Conservation (phyloP, 257 asterid genomes). For the Datura wrightii region DNA sequence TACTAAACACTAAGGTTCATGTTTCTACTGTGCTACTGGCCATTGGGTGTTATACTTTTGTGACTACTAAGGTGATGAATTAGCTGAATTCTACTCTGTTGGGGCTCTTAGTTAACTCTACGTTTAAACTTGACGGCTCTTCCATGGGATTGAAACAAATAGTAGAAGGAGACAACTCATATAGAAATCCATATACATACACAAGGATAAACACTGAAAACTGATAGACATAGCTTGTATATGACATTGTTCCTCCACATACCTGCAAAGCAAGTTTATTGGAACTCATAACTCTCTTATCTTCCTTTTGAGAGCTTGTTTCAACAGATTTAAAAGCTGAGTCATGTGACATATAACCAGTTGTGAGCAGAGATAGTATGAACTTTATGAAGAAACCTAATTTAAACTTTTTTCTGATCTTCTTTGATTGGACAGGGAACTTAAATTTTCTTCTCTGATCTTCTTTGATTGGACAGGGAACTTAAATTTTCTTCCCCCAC, state of each 20-base stretch:
- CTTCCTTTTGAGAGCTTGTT: conserved; percentile 18
- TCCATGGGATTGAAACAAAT: neutral
- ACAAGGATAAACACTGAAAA: conserved; percentile 8
- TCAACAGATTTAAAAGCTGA: conserved; percentile 12
- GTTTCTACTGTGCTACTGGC: conserved; percentile 10
- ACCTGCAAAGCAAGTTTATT: neutral
- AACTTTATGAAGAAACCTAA: neutral
- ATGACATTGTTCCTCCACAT: conserved; percentile 11
- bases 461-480: conserved; percentile 26
- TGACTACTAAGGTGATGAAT: neutral
- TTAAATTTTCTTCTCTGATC: neutral
- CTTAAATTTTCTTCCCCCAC: neutral
- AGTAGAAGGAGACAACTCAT: neutral
- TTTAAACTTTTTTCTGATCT: neutral
- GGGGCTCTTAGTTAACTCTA: neutral
- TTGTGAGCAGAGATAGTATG: conserved; percentile 6
- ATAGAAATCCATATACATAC: neutral
- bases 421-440: conserved; percentile 26
- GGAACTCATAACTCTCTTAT: conserved; percentile 8
- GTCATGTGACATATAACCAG: neutral
- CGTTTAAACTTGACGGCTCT: neutral
- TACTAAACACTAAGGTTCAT: neutral
- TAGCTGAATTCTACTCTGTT: conserved; percentile 4
- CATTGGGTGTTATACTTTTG: neutral
- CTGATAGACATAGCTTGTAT: neutral